A percentile compares a stretch with the other conserved stretches of the same genome.
These are phyloP conservation scores for Maudiozyma turicensis DNA, from an alignment of 805 yeast genomes.

Conservation along the genomic window DNA sequence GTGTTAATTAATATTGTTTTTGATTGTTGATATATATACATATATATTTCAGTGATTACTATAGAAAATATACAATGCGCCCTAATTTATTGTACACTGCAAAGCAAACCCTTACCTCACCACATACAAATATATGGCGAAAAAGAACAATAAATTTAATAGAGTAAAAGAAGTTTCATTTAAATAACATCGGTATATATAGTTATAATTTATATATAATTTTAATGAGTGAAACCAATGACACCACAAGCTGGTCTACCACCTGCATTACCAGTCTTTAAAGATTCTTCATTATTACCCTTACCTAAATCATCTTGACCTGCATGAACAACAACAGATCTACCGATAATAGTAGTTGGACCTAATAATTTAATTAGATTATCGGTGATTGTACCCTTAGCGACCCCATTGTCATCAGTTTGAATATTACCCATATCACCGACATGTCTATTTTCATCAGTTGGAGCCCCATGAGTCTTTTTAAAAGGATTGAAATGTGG, in stretches of 20 bases:
- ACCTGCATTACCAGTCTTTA: conserved; percentile 96
- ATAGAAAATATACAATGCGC: no score
- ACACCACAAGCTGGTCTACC: conserved; percentile 98
- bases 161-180: no score
- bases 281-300: conserved; percentile 85
- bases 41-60: no score
- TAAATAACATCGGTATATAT: no score
- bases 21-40: no score
- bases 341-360: conserved; percentile 79
- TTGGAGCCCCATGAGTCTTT: conserved; percentile 88
- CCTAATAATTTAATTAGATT: conserved; percentile 72
- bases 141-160: no score
- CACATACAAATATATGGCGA: no score
- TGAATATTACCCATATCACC: conserved; percentile 95
- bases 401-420: conserved; percentile 81
- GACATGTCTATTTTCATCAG: conserved; percentile 36
- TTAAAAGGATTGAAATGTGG: conserved; percentile 93
- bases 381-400: conserved; percentile 84
- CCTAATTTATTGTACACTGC: no score
- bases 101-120: no score
- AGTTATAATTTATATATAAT: no score
- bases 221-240: conserved; percentile 46
- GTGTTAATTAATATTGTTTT: not conserved
- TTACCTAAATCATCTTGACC: conserved; percentile 92
- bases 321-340: conserved; percentile 90